Conservation (phyloP, 805 yeast species). For the Wickerhamiella nectarea region DNA sequence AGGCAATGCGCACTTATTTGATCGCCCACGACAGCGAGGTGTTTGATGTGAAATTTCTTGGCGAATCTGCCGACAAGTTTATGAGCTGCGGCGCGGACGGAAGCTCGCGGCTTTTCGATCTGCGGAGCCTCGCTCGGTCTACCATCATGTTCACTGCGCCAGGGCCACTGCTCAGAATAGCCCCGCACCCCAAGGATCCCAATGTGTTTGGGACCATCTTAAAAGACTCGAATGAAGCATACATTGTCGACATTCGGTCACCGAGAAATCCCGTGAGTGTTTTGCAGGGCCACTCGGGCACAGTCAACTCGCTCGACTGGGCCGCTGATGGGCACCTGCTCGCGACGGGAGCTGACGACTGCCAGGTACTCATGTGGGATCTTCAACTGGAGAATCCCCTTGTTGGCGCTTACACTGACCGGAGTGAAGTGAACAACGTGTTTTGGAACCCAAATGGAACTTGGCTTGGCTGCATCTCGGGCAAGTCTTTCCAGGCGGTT, state of each 20-base stretch:
- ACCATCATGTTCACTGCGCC: conserved; percentile 85
- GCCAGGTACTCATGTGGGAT: conserved; percentile 52
- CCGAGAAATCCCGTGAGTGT: conserved; percentile 73
- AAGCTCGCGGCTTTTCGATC: conserved; percentile 79
- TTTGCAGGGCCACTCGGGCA: conserved; percentile 51
- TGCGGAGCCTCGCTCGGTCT: conserved; percentile 79
- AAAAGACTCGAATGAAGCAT: conserved; percentile 48
- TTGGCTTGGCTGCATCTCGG: conserved; percentile 68
- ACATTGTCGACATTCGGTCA: conserved; percentile 69
- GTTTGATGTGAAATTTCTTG: conserved; percentile 75
- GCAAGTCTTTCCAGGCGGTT: conserved; percentile 49
- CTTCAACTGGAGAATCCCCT: conserved; percentile 24
- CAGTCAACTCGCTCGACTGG: conserved; percentile 70
- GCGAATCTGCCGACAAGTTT: conserved; percentile 61
- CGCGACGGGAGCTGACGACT: conserved; percentile 58
- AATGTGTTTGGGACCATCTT: conserved; percentile 77
- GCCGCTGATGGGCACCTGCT: conserved; percentile 46
- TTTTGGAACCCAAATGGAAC: conserved; percentile 61
- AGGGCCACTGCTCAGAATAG: conserved; percentile 55
- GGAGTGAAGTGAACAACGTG: conserved; percentile 61
- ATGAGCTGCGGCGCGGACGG: conserved; percentile 95
- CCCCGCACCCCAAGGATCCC: conserved; percentile 66
- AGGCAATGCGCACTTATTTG: conserved; percentile 74
- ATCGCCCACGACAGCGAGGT: conserved; percentile 96
- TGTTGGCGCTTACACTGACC: conserved; percentile 42